Conservation (phyloP, 2,329 filamentous ascomycete genomes). For the Ceratocystis variospora region DNA sequence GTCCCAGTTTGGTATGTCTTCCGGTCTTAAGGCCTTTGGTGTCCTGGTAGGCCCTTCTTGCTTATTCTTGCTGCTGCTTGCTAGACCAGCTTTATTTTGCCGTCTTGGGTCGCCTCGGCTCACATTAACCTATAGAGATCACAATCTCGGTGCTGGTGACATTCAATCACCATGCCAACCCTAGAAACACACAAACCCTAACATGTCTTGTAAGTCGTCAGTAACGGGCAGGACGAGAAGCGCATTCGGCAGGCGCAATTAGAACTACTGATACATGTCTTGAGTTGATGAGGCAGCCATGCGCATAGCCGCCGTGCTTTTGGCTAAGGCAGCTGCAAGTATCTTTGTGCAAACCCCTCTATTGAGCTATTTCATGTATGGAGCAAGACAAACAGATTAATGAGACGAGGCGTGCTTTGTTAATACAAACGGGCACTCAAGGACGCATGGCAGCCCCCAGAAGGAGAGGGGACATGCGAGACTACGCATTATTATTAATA, state of each 20-base stretch:
- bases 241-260: no score
- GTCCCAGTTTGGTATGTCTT: not conserved
- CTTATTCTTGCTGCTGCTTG: not conserved
- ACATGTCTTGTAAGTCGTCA: not conserved
- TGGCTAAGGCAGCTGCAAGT: not conserved
- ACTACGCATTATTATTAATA: not conserved
- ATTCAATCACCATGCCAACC: not conserved
- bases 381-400: not conserved
- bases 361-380: not conserved
- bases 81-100: not conserved
- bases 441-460: not conserved
- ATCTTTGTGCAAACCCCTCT: not conserved
- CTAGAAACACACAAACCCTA: not conserved
- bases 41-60: not conserved
- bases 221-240: no score
- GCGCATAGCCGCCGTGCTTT: not conserved
- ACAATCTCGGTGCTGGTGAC: not conserved
- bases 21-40: conserved; percentile 1
- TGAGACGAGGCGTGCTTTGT: not conserved
- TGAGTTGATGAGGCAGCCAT: conserved; percentile 6
- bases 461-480: not conserved
- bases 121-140: not conserved
- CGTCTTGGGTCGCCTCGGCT: not conserved
- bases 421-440: not conserved
- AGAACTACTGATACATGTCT: not conserved